Evolutionary conservation across 768 basidiomycete species (phyloP).

Genomic region (Panaeolus papilionaceus): DNA sequence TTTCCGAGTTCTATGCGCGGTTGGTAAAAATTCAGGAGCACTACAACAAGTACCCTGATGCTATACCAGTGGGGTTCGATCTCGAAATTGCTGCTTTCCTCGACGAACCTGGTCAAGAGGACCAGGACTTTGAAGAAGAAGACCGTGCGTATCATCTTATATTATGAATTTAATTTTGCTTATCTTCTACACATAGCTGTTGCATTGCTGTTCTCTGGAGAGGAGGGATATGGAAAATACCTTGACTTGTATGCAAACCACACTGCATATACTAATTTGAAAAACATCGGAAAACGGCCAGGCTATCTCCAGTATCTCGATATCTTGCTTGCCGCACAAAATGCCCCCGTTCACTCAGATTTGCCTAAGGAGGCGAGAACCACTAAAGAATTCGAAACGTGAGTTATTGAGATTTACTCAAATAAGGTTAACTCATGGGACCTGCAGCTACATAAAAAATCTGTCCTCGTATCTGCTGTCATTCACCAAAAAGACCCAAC

Average conservation of each 20-base stretch:
- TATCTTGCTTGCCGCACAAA: slow-evolving; percentile 71
- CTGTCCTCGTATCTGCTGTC: slow-evolving; percentile 86
- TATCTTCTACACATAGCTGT: slow-evolving; percentile 55
- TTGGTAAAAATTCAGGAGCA: slow-evolving; percentile 96
- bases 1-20: slow-evolving; percentile 95
- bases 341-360: slow-evolving; percentile 67
- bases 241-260: slow-evolving; percentile 93
- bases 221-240: slow-evolving; percentile 94
- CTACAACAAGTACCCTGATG: slow-evolving; percentile 94
- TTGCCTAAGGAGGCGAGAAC: slow-evolving; percentile 70
- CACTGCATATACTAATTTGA: slow-evolving; percentile 87
- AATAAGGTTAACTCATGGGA: slow-evolving; percentile 8
- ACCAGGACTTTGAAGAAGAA: slow-evolving; percentile 82
- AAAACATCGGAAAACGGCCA: slow-evolving; percentile 80
- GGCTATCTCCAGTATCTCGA: slow-evolving; percentile 96
- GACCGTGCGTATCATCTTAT: slow-evolving; percentile 70
- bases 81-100: slow-evolving; percentile 82
- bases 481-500: slow-evolving; percentile 85
- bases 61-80: slow-evolving; percentile 81
- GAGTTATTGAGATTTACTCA: slow-evolving; percentile 33
- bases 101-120: slow-evolving; percentile 74
- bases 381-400: slow-evolving; percentile 84
- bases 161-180: slow-evolving; percentile 16
- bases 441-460: slow-evolving; percentile 78
- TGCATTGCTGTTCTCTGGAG: slow-evolving; percentile 91